These are phyloP conservation scores for Aspergillus amoenus DNA, from an alignment of 2,329 filamentous ascomycete genomes.

Conservation along the genomic window DNA sequence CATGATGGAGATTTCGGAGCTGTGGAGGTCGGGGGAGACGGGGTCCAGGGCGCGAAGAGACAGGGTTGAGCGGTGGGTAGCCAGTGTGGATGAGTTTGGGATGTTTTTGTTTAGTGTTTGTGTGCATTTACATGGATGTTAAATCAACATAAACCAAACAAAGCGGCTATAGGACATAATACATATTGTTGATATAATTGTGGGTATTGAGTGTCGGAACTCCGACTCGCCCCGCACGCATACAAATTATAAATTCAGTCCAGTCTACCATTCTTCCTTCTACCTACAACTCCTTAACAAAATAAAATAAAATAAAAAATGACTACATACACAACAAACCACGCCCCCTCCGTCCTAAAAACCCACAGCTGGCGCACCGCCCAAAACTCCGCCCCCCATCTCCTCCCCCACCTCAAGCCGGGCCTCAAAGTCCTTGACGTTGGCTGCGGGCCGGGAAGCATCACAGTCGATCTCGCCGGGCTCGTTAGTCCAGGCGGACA, in stretches of 20 bases:
- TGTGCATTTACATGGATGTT: slow-evolving; percentile 28
- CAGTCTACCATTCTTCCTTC: too few relatives aligned
- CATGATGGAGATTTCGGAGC: slow-evolving; percentile 49
- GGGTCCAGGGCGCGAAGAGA: slow-evolving; percentile 23
- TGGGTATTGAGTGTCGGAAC: too few relatives aligned
- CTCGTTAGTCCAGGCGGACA: slow-evolving; percentile 35
- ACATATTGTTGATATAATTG: too few relatives aligned
- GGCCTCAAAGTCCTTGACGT: slow-evolving; percentile 44
- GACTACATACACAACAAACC: slow-evolving; percentile 39
- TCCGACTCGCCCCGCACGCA: too few relatives aligned
- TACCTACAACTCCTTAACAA: too few relatives aligned
- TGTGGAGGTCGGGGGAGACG: slow-evolving; percentile 47
- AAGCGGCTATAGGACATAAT: too few relatives aligned
- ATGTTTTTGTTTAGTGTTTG: slow-evolving; percentile 52
- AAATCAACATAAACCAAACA: too few relatives aligned
- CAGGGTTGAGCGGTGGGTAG: slow-evolving; percentile 52
- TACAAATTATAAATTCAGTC: too few relatives aligned
- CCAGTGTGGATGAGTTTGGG: slow-evolving; percentile 54
- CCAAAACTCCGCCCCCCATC: slow-evolving; percentile 39
- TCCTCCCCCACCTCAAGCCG: slow-evolving; percentile 38
- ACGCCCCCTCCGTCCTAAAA: slow-evolving; percentile 42
- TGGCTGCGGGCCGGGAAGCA: slow-evolving; percentile 47
- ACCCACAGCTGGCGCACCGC: slow-evolving; percentile 38
- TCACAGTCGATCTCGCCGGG: slow-evolving; percentile 42
- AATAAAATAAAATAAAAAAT: slow-evolving; percentile 13